Conservation (phyloP, 805 yeast species). For the Lipomyces oligophaga region DNA sequence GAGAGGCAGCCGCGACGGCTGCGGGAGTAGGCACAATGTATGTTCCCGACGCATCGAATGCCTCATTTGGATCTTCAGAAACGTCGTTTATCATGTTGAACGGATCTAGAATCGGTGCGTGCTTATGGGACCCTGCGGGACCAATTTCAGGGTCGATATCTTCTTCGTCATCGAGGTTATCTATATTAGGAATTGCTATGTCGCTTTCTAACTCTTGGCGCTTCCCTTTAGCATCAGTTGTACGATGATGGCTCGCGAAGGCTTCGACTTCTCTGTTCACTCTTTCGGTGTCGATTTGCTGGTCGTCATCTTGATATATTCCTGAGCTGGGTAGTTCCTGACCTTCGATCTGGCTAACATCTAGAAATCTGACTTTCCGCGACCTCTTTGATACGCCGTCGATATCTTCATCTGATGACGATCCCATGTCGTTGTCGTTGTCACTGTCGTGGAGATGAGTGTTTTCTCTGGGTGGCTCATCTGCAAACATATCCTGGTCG, state of each 20-base stretch:
- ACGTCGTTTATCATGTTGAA: constrained; percentile 57
- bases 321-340: constrained; percentile 17
- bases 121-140: constrained; percentile 13
- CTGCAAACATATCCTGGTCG: constrained; percentile 35
- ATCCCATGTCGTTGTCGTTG: constrained; percentile 27
- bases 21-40: constrained; percentile 46
- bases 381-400: constrained; percentile 31
- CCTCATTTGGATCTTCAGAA: constrained; percentile 52
- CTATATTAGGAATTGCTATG: constrained; percentile 6
- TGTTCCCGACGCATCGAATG: constrained; percentile 59
- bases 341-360: constrained; percentile 41
- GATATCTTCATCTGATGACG: constrained; percentile 27
- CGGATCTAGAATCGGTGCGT: constrained; percentile 52
- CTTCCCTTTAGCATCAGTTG: constrained; percentile 31
- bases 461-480: not conserved
- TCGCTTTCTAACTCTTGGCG: constrained; percentile 21
- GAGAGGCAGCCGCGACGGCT: constrained; percentile 28
- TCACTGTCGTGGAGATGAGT: constrained; percentile 16
- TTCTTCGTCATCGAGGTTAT: constrained; percentile 21
- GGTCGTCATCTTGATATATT: constrained; percentile 8
- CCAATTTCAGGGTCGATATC: constrained; percentile 26
- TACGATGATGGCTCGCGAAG: constrained; percentile 22
- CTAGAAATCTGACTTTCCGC: constrained; percentile 35
- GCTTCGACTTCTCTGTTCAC: constrained; percentile 24
- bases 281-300: constrained; percentile 6